A percentile compares a stretch with the other conserved stretches of the same genome.
These are phyloP conservation scores for Boehmeria nivea DNA, from an alignment of 306 rosid genomes.

Conservation along the genomic window DNA sequence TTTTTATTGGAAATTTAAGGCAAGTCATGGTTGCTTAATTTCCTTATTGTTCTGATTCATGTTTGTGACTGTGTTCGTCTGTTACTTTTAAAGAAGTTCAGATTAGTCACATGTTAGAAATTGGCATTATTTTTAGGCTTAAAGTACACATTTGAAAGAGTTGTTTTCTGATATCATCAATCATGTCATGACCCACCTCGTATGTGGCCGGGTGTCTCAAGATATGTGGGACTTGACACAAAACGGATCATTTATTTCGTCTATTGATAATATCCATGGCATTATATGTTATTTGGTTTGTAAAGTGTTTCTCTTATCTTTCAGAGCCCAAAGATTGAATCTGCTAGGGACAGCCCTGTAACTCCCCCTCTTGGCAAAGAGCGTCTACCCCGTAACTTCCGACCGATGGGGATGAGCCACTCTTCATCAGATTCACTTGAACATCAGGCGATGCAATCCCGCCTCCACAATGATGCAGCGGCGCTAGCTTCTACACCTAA, in stretches of 20 bases:
- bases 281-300: slow-evolving; percentile 10
- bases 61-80: not conserved
- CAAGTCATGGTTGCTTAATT: slow-evolving; percentile 3
- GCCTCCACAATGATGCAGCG: slow-evolving; percentile 48
- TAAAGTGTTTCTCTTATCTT: slow-evolving; percentile 16
- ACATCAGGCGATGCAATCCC: slow-evolving; percentile 48
- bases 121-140: too few species aligned
- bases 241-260: too few species aligned
- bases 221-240: not conserved
- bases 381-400: slow-evolving; percentile 47
- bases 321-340: slow-evolving; percentile 76
- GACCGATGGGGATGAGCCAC: slow-evolving; percentile 62
- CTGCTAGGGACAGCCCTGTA: slow-evolving; percentile 72
- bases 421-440: slow-evolving; percentile 84
- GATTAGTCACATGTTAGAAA: not conserved
- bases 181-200: not conserved
- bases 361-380: slow-evolving; percentile 84
- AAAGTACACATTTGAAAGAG: not conserved
- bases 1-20: slow-evolving; percentile 5
- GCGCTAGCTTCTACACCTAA: slow-evolving; percentile 65
- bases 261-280: not conserved
- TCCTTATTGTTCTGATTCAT: slow-evolving; percentile 3
- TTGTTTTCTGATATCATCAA: not conserved
- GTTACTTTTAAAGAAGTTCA: slow-evolving; percentile 1
- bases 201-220: slow-evolving; percentile 4